Conservation (phyloP, 2,329 filamentous ascomycete genomes). For the Ophiostoma sp. region DNA sequence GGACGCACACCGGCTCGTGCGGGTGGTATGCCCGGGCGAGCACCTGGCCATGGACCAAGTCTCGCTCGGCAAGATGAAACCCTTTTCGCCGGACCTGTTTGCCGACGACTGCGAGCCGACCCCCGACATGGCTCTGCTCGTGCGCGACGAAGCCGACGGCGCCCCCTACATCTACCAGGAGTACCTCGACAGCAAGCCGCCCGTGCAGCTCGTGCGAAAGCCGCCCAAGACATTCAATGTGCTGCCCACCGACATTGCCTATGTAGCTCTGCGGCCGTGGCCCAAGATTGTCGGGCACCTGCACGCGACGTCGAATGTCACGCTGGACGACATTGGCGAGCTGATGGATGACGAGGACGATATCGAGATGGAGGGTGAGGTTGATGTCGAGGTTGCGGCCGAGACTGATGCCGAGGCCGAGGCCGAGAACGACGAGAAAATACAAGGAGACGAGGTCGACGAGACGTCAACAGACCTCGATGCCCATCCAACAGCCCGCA, state of each 20-base stretch:
- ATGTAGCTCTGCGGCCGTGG: constrained; percentile 46
- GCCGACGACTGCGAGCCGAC: not conserved
- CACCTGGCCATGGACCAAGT: constrained; percentile 34
- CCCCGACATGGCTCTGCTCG: constrained; percentile 32
- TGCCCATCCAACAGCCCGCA: constrained; percentile 39
- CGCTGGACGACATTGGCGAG: constrained; percentile 15
- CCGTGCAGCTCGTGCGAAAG: constrained; percentile 37
- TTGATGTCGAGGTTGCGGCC: not conserved
- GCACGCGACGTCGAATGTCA: constrained; percentile 34
- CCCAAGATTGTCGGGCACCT: constrained; percentile 57
- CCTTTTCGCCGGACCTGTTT: constrained; percentile 12
- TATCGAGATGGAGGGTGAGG: not conserved
- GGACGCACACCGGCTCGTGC: constrained; percentile 42
- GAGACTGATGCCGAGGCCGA: not conserved
- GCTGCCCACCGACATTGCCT: constrained; percentile 42
- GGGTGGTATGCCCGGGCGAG: constrained; percentile 34
- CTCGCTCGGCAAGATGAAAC: constrained; percentile 24
- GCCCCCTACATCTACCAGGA: constrained; percentile 41
- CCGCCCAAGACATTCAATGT: constrained; percentile 37
- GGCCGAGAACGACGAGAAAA: not conserved
- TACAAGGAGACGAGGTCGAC: constrained; percentile 3
- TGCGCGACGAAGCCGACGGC: constrained; percentile 36
- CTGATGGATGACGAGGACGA: constrained; percentile 16
- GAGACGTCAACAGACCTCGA: not conserved
- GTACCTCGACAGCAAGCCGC: constrained; percentile 43